phyloP scores from a whole-genome alignment of 768 basidiomycete genomes.

The Asterophora parasitica region DNA sequence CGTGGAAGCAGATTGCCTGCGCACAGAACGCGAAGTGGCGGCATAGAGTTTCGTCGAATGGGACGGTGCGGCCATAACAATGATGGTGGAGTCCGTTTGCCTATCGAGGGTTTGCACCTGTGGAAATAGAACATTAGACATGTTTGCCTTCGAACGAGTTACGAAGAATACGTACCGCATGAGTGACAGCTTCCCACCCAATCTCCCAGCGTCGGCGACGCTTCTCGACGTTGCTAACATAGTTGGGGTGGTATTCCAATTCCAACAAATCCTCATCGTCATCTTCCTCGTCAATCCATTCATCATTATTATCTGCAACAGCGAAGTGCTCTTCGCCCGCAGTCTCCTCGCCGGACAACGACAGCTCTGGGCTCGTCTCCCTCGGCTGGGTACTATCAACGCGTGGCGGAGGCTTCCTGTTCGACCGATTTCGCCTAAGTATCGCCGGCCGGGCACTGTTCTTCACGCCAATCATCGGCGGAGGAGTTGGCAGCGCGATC shows the following conservation, averaged over 20 bases:
- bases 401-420: conserved; percentile 63
- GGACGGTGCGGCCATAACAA: conserved; percentile 70
- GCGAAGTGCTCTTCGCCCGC: conserved; percentile 57
- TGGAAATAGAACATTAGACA: neutral
- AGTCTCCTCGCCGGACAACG: conserved; percentile 73
- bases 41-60: conserved; percentile 64
- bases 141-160: no score
- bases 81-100: conserved; percentile 75
- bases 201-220: conserved; percentile 68
- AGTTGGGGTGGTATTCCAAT: conserved; percentile 72
- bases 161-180: conserved; percentile 51
- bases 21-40: conserved; percentile 63
- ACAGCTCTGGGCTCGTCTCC: conserved; percentile 75
- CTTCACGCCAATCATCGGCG: conserved; percentile 43
- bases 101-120: conserved; percentile 78
- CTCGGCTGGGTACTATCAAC: conserved; percentile 82
- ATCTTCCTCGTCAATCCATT: conserved; percentile 73
- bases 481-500: conserved; percentile 46
- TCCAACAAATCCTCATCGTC: conserved; percentile 71
- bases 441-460: conserved; percentile 22
- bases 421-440: conserved; percentile 23
- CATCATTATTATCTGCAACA: conserved; percentile 41
- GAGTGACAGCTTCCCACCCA: conserved; percentile 69
- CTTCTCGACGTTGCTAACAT: conserved; percentile 61
- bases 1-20: conserved; percentile 39